Conservation (phyloP, 164 flowering plant genomes). For the Litsea cubeba region DNA sequence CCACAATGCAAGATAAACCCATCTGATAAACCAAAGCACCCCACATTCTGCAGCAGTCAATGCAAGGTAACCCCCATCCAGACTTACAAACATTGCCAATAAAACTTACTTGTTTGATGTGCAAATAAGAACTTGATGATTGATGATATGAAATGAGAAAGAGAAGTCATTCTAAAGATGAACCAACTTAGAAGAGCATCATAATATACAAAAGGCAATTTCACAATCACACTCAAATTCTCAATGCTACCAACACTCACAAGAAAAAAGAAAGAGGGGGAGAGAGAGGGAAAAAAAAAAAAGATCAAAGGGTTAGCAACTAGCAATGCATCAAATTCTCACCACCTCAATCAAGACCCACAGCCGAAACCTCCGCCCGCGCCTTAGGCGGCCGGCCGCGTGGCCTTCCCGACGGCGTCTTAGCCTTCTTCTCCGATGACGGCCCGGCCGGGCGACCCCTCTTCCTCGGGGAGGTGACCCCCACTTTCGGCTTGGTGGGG, state of each 20-base stretch:
- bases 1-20: too few relatives aligned
- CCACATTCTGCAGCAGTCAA: too few relatives aligned
- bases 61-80: too few relatives aligned
- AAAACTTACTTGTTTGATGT: too few relatives aligned
- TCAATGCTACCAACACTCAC: background rate
- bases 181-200: conserved; percentile 5
- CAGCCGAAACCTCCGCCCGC: conserved; percentile 32
- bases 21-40: too few relatives aligned
- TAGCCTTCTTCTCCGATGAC: conserved; percentile 35
- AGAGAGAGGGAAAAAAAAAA: background rate
- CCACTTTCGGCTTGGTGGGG: too few relatives aligned
- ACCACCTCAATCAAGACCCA: conserved; percentile 5
- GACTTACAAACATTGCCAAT: too few relatives aligned
- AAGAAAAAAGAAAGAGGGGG: background rate
- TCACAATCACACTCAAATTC: conserved; percentile 21
- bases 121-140: too few relatives aligned
- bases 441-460: conserved; percentile 44
- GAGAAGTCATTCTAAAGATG: too few relatives aligned
- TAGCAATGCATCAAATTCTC: too few relatives aligned
- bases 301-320: too few relatives aligned
- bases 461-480: conserved; percentile 22
- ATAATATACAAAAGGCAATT: conserved; percentile 24
- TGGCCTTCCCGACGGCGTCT: conserved; percentile 32
- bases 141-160: too few relatives aligned
- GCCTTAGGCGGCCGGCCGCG: conserved; percentile 70